These are phyloP conservation scores for Pyrenula aspistea DNA, from an alignment of 495 filamentous ascomycete genomes.

Conservation along the genomic window DNA sequence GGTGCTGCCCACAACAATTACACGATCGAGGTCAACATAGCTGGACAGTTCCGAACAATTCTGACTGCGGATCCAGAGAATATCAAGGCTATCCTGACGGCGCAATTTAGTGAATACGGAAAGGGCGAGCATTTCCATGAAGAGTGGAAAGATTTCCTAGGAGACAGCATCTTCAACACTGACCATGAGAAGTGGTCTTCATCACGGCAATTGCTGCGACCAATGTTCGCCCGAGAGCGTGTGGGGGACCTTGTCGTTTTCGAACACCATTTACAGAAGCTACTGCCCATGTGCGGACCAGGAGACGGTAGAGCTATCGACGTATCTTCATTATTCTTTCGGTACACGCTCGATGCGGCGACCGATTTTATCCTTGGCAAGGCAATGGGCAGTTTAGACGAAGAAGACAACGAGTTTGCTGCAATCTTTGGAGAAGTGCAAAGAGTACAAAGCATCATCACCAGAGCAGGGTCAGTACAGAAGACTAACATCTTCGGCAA, in stretches of 20 bases:
- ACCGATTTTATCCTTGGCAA: constrained; percentile 82
- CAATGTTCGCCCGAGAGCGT: constrained; percentile 74
- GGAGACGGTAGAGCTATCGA: constrained; percentile 45
- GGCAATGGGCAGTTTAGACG: constrained; percentile 57
- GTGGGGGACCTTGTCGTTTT: constrained; percentile 71
- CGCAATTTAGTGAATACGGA: constrained; percentile 56
- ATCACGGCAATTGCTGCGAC: constrained; percentile 64
- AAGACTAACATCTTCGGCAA: not conserved
- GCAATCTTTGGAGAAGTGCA: constrained; percentile 66
- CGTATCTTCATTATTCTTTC: constrained; percentile 61
- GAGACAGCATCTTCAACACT: constrained; percentile 68
- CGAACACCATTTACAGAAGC: constrained; percentile 59
- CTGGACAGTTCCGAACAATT: constrained; percentile 41
- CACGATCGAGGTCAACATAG: constrained; percentile 49
- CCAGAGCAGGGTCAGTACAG: constrained; percentile 37
- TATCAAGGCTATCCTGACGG: constrained; percentile 70
- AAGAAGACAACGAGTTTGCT: constrained; percentile 45
- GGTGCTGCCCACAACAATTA: constrained; percentile 13
- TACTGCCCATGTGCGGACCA: constrained; percentile 40
- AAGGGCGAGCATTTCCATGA: constrained; percentile 58
- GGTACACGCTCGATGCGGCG: constrained; percentile 69
- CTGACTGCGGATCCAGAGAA: constrained; percentile 56
- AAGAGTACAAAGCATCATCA: constrained; percentile 47
- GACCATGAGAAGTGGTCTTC: constrained; percentile 65
- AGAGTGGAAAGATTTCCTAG: constrained; percentile 63